Evolutionary conservation across 2,329 filamentous ascomycete genomes (phyloP).

Genomic region (Nothophoma quercina): DNA sequence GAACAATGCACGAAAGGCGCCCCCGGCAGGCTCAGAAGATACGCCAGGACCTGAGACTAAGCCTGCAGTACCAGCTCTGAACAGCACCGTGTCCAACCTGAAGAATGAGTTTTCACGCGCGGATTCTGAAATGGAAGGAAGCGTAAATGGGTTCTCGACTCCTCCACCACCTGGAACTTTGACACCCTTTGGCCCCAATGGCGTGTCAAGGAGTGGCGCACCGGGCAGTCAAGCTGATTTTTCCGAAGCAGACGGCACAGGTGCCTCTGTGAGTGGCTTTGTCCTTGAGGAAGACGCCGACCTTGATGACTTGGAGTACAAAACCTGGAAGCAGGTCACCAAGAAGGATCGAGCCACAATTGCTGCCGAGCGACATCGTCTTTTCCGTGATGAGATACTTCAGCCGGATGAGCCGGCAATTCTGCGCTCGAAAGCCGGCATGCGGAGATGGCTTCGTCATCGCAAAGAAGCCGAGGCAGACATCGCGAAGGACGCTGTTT

Average conservation of each 20-base stretch:
- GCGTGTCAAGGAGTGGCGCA: slow-evolving; percentile 64
- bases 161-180: slow-evolving; percentile 80
- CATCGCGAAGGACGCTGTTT: slow-evolving; percentile 58
- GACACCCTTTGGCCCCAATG: slow-evolving; percentile 77
- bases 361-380: slow-evolving; percentile 82
- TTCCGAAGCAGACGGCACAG: slow-evolving; percentile 82
- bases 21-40: slow-evolving; percentile 75
- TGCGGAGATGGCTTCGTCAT: slow-evolving; percentile 85
- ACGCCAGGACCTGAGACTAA: slow-evolving; percentile 81
- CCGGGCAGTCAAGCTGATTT: slow-evolving; percentile 77
- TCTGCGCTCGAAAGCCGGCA: slow-evolving; percentile 82
- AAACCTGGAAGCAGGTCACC: slow-evolving; percentile 98
- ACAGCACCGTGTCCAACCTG: slow-evolving; percentile 57
- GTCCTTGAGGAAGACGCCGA: slow-evolving; percentile 77
- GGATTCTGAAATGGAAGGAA: slow-evolving; percentile 85
- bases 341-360: slow-evolving; percentile 92
- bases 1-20: slow-evolving; percentile 72
- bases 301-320: slow-evolving; percentile 89
- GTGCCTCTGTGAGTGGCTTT: slow-evolving; percentile 72
- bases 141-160: slow-evolving; percentile 83
- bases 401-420: slow-evolving; percentile 89
- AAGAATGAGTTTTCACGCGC: slow-evolving; percentile 63
- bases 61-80: slow-evolving; percentile 68
- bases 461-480: slow-evolving; percentile 69
- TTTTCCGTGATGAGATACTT: slow-evolving; percentile 85